phyloP scores from a whole-genome alignment of 2,329 filamentous ascomycete species.

The Talaromyces pinophilus region DNA sequence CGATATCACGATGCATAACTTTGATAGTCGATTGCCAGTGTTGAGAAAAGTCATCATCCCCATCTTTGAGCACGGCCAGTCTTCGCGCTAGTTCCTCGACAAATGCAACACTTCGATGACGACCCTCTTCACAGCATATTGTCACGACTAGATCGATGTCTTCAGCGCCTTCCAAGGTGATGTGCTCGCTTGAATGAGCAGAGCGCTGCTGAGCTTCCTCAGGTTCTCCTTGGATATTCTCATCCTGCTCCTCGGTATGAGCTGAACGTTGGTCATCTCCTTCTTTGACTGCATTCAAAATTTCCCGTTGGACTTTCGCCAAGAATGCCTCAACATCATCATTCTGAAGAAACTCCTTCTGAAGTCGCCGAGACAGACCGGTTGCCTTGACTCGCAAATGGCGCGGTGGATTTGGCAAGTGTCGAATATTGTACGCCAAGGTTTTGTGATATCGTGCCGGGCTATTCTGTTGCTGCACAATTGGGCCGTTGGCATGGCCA shows the following conservation, averaged over 20 bases:
- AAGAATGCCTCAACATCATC: neutral
- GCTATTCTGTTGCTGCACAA: neutral
- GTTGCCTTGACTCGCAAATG: neutral
- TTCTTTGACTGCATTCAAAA: neutral
- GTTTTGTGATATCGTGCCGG: neutral
- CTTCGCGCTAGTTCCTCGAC: neutral
- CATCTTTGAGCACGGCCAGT: neutral
- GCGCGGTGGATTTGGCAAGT: slow-evolving; percentile 5
- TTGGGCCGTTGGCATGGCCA: neutral
- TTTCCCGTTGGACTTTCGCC: neutral
- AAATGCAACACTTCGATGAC: neutral
- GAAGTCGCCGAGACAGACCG: neutral
- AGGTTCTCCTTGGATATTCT: neutral
- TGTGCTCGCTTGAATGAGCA: neutral
- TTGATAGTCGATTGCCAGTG: neutral
- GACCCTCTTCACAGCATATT: slow-evolving; percentile 2
- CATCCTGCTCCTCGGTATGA: neutral
- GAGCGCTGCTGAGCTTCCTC: neutral
- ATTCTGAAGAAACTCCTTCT: neutral
- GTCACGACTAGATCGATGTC: neutral
- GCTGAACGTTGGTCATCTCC: neutral
- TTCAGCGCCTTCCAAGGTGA: neutral
- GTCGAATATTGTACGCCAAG: neutral
- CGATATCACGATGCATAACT: neutral
- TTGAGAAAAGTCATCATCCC: neutral